These are phyloP conservation scores for Xylariaceae sp. DNA, from an alignment of 2,329 filamentous ascomycete species.

Conservation along the genomic window DNA sequence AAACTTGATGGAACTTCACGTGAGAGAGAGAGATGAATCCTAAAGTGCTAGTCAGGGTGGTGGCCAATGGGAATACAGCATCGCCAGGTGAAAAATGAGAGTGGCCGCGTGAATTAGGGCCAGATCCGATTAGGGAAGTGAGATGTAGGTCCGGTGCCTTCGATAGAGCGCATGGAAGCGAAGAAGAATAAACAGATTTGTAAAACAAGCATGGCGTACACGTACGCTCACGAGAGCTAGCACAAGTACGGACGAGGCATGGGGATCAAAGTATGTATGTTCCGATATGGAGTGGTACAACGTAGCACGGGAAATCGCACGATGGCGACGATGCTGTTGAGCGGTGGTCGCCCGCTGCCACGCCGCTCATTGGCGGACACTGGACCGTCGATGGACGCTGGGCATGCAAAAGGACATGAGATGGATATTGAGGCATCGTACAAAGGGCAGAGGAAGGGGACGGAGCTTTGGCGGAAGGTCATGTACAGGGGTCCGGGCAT, in stretches of 20 bases:
- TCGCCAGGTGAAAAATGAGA: slow-evolving; percentile 12
- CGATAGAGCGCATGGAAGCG: slow-evolving; percentile 10
- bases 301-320: slow-evolving; percentile 13
- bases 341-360: too few species aligned
- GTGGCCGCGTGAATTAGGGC: slow-evolving; percentile 11
- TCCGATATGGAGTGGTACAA: slow-evolving; percentile 10
- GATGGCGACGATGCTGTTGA: too few species aligned
- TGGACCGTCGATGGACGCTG: too few species aligned
- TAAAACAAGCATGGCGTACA: slow-evolving; percentile 3
- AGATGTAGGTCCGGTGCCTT: slow-evolving; percentile 13
- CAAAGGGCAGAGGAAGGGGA: too few species aligned
- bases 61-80: slow-evolving; percentile 19
- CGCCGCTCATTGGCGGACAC: too few species aligned
- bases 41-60: slow-evolving; percentile 10
- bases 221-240: too few species aligned
- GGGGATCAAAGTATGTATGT: slow-evolving; percentile 1
- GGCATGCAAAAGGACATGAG: too few species aligned
- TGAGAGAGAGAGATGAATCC: background rate
- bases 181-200: slow-evolving; percentile 9
- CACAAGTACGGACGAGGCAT: background rate
- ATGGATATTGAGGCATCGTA: too few species aligned
- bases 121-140: slow-evolving; percentile 14
- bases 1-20: too few species aligned
- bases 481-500: too few species aligned
- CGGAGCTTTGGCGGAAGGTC: too few species aligned